A percentile compares a stretch with the other conserved stretches of the same genome.
Evolutionary conservation across 495 filamentous ascomycete species (phyloP).

Genomic region (Podospora australis): DNA sequence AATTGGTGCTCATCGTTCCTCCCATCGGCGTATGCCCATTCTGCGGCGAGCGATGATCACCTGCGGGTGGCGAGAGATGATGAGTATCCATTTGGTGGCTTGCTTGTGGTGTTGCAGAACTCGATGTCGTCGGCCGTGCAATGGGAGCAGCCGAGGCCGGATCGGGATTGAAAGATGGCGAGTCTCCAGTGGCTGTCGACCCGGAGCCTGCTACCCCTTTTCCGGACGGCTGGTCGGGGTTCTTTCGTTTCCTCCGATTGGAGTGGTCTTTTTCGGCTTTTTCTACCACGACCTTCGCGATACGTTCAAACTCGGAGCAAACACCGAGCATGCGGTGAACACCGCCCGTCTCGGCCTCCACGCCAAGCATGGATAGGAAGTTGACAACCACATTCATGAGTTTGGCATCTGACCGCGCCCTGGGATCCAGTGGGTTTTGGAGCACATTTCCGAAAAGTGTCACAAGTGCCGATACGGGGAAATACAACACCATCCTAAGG

Average conservation of each 20-base stretch:
- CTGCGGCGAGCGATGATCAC: conserved; percentile 31
- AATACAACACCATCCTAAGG: conserved; percentile 87
- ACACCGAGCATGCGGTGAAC: conserved; percentile 90
- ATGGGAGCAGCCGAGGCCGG: conserved; percentile 22
- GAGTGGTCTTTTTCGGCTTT: conserved; percentile 77
- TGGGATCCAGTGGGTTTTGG: conserved; percentile 87
- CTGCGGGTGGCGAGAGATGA: conserved; percentile 34
- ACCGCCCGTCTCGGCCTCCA: conserved; percentile 74
- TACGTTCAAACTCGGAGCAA: conserved; percentile 91
- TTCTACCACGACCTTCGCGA: conserved; percentile 86
- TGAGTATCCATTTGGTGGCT: conserved; percentile 14
- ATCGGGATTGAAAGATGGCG: conserved; percentile 29
- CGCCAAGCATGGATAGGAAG: conserved; percentile 66
- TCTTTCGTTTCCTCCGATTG: conserved; percentile 76
- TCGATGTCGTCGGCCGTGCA: conserved; percentile 26
- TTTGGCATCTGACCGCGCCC: conserved; percentile 79
- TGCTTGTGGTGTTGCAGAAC: conserved; percentile 32
- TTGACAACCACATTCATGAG: conserved; percentile 89
- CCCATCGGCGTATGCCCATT: conserved; percentile 34
- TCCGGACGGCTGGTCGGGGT: conserved; percentile 35
- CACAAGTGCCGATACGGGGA: conserved; percentile 90
- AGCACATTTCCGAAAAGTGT: conserved; percentile 96
- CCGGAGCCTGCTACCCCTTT: no score
- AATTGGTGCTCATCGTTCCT: conserved; percentile 23
- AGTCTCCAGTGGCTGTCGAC: conserved; percentile 18